Evolutionary conservation across 2,329 filamentous ascomycete genomes (phyloP), one percentile per base, ranked within the genome.

Genomic region (Myriangium duriaei): DNA sequence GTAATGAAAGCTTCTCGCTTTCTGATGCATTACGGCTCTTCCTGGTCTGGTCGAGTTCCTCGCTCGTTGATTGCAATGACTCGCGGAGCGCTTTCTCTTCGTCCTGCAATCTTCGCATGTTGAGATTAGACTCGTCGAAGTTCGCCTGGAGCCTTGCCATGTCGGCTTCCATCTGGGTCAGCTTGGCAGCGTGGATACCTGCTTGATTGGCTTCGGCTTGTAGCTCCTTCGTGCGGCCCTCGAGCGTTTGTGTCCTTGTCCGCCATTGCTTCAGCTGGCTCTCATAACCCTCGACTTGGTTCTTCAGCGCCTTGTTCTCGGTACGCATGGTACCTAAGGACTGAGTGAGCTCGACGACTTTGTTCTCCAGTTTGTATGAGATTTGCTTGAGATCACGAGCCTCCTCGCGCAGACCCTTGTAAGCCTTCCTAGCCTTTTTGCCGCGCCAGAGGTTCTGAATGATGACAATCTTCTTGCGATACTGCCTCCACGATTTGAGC

Each of bases 361-460:
- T 98, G 72, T 98, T 96, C 62, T 98, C 91, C 51, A 98, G 69
- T 69, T 94, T 96, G 71, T 98, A 98, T 2, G 91, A 96, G 50
- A 98, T 98, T 62, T 96, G 88, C 71, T 96, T 96, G 59, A 98
- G 74, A 67, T 98, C 92, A 55, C 91, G 82, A 47, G 91, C 91
- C 63, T 98, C 91, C 62, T 95, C 87, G 49, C 91, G 84, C 44
- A 93, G 66, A 50, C 69, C 76, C 74, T 94, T 96, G 71, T 98
- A 98, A 34, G 75, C 78, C 48, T 71, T 75, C 48, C 91, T 77
- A 39, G 91, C 88, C 46, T 62, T 56, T 60, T 75, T 87, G 57
- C 87, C 88, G 58, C 91, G 79, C 85, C 85, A 96, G 56, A 96
- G 61, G 60, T 79, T 94, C 63, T 98, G 91, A 31, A 95, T 77